phyloP scores from a whole-genome alignment of 176 grass and related monocot species.

The Triticum aestivum region IWGSC_CS_RefSeq_v2.1 NC_057799.1:311557120-311557619 shows the following conservation, averaged over 20 bases:
- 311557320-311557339: constrained; percentile 84
- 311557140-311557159: constrained; percentile 74
- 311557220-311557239: constrained; percentile 67
- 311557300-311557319: constrained; percentile 38
- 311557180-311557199: constrained; percentile 93
- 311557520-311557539: constrained; percentile 79
- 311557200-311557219: constrained; percentile 82
- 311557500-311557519: constrained; percentile 59
- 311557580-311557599: constrained; percentile 56
- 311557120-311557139: constrained; percentile 80
- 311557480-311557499: constrained; percentile 57
- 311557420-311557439: constrained; percentile 58
- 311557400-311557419: constrained; percentile 79
- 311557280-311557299: constrained; percentile 50
- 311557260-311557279: constrained; percentile 91
- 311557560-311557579: constrained; percentile 73
- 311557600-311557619: constrained; percentile 94
- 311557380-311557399: constrained; percentile 79
- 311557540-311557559: constrained; percentile 77
- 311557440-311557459: constrained; percentile 79
- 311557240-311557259: constrained; percentile 87
- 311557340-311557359: constrained; percentile 73
- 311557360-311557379: constrained; percentile 68
- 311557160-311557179: constrained; percentile 63
- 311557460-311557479: constrained; percentile 81